These are phyloP conservation scores for Globisporangium rhizosaccharum DNA, from an alignment of 352 stramenopile genomes.

Conservation along the genomic window DNA sequence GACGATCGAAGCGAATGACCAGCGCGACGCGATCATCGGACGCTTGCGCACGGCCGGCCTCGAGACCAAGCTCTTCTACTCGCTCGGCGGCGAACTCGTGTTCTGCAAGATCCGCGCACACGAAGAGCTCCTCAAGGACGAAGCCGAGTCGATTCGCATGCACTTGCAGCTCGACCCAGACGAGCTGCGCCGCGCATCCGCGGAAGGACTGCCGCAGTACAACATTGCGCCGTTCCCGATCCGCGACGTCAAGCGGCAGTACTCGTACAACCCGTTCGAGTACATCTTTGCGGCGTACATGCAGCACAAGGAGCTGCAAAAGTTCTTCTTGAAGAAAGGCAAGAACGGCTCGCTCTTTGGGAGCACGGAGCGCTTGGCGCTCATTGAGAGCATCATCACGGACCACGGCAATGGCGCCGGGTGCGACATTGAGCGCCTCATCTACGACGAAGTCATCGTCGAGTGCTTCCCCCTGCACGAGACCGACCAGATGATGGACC, in stretches of 20 bases:
- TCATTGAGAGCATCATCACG: slow-evolving; percentile 86
- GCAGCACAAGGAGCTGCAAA: slow-evolving; percentile 54
- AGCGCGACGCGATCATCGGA: slow-evolving; percentile 76
- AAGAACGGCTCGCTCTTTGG: slow-evolving; percentile 62
- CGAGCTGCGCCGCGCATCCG: slow-evolving; percentile 55
- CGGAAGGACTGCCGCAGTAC: slow-evolving; percentile 61
- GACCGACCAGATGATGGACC: slow-evolving; percentile 48
- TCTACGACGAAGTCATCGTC: slow-evolving; percentile 72
- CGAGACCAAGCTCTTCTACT: slow-evolving; percentile 73
- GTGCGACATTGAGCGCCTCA: slow-evolving; percentile 65
- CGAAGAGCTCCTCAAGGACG: slow-evolving; percentile 63
- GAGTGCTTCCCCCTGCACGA: slow-evolving; percentile 80
- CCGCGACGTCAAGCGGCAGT: slow-evolving; percentile 70
- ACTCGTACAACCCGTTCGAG: slow-evolving; percentile 75
- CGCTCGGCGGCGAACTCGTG: slow-evolving; percentile 52
- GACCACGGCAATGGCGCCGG: slow-evolving; percentile 56
- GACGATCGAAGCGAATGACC: slow-evolving; percentile 50
- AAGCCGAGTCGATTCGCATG: slow-evolving; percentile 69
- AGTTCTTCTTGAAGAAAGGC: slow-evolving; percentile 63
- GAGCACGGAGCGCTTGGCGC: slow-evolving; percentile 65
- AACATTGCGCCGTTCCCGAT: slow-evolving; percentile 79
- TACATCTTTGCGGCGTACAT: slow-evolving; percentile 85
- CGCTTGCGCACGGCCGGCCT: slow-evolving; percentile 57
- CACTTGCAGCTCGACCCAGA: slow-evolving; percentile 65
- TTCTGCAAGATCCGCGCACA: slow-evolving; percentile 81